phyloP scores from a whole-genome alignment of 2,329 filamentous ascomycete species.

The Phialocephala sp. region DNA sequence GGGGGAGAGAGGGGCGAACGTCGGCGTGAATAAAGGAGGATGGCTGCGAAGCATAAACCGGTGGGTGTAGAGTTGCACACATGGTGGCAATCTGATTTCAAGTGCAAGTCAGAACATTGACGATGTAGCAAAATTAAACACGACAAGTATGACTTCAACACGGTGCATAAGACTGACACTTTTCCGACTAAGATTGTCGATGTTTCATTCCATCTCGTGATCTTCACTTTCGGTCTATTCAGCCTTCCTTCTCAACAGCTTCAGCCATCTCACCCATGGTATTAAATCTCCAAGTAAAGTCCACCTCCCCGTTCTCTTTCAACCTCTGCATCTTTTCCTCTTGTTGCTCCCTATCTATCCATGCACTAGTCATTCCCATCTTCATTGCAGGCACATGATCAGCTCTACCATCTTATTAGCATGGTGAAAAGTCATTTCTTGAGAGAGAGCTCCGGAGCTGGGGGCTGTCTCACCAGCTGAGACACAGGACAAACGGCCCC shows the following conservation, averaged over 20 bases:
- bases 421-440: too few relatives aligned
- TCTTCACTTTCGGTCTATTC: background rate
- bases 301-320: constrained; percentile 46
- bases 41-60: constrained; percentile 20
- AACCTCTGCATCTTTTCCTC: constrained; percentile 45
- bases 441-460: too few relatives aligned
- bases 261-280: constrained; percentile 48
- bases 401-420: constrained; percentile 6
- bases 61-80: background rate
- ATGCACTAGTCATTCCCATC: background rate
- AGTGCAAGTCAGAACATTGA: constrained; percentile 4
- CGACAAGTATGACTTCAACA: background rate
- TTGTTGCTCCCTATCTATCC: constrained; percentile 6
- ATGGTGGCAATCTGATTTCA: constrained; percentile 2
- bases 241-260: constrained; percentile 23
- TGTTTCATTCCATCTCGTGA: background rate
- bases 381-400: constrained; percentile 68
- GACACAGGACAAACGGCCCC: too few relatives aligned
- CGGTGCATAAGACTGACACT: background rate
- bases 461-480: too few relatives aligned
- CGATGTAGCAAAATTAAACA: background rate
- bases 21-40: constrained; percentile 10
- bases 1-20: background rate
- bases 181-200: background rate
- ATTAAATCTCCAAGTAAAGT: constrained; percentile 62